A percentile compares a stretch with the other conserved stretches of the same genome.
These are phyloP conservation scores for Pilaira anomala DNA, from an alignment of 192 early-diverging fungal genomes.

Conservation along the genomic window DNA sequence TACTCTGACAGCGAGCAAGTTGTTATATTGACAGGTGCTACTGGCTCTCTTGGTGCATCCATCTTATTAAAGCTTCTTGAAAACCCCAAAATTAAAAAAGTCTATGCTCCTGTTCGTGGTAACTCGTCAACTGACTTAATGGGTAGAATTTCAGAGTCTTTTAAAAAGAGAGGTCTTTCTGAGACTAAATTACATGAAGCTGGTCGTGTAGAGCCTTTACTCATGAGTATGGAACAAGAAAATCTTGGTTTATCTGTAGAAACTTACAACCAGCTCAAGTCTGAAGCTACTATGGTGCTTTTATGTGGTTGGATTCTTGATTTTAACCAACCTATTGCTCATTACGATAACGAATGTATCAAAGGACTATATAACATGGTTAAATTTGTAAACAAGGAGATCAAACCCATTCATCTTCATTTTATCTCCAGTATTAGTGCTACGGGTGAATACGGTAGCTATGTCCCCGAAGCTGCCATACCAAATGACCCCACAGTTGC, in stretches of 20 bases:
- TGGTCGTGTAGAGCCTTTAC: not conserved
- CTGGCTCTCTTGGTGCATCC: conserved; percentile 33
- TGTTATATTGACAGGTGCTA: conserved; percentile 35
- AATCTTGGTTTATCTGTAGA: conserved; percentile 22
- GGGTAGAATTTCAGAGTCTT: conserved; percentile 14
- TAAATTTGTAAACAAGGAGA: conserved; percentile 12
- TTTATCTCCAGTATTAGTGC: conserved; percentile 30
- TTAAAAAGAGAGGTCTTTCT: conserved; percentile 21
- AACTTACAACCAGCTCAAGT: conserved; percentile 19
- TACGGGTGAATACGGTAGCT: not conserved
- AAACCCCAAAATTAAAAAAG: conserved; percentile 19
- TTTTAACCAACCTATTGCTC: conserved; percentile 32
- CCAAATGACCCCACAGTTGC: conserved; percentile 22
- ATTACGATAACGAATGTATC: conserved; percentile 30
- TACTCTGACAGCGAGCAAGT: conserved; percentile 4
- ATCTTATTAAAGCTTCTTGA: conserved; percentile 21
- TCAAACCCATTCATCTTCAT: conserved; percentile 26
- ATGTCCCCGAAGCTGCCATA: conserved; percentile 11
- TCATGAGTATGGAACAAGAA: conserved; percentile 17
- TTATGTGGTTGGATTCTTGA: conserved; percentile 37
- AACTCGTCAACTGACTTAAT: not conserved
- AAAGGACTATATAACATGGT: conserved; percentile 26
- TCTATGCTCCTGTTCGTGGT: conserved; percentile 31
- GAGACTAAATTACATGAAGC: not conserved
- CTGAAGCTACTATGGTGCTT: conserved; percentile 29